These are phyloP conservation scores for Calvatia gigantea DNA, from an alignment of 768 basidiomycete species.

Conservation along the genomic window DNA sequence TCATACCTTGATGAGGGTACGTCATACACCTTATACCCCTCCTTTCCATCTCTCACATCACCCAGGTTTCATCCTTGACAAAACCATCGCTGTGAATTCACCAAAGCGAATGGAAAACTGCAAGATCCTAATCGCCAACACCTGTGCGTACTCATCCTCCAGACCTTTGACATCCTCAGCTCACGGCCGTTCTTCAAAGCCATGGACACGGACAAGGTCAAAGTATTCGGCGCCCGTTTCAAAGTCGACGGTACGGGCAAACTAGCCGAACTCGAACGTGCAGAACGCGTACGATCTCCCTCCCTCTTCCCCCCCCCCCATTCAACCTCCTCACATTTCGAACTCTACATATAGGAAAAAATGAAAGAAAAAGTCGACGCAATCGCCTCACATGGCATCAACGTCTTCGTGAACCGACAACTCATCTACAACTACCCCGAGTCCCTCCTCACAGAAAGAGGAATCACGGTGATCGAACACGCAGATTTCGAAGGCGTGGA, in stretches of 20 bases:
- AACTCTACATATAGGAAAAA: slow-evolving; percentile 69
- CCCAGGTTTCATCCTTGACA: slow-evolving; percentile 95
- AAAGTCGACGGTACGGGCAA: slow-evolving; percentile 96
- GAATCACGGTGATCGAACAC: slow-evolving; percentile 96
- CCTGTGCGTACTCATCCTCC: slow-evolving; percentile 55
- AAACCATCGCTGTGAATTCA: slow-evolving; percentile 89
- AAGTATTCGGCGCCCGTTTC: slow-evolving; percentile 95
- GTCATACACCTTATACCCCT: slow-evolving; percentile 9
- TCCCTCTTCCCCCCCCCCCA: neutral
- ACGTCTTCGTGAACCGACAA: slow-evolving; percentile 96
- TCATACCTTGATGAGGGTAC: slow-evolving; percentile 96
- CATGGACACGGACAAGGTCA: slow-evolving; percentile 99
- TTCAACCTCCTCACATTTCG: neutral
- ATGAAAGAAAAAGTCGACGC: slow-evolving; percentile 98
- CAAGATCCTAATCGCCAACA: slow-evolving; percentile 96
- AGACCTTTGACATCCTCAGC: neutral
- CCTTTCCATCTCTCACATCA: neutral
- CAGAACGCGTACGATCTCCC: slow-evolving; percentile 66
- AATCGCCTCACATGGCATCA: slow-evolving; percentile 93
- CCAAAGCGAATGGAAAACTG: slow-evolving; percentile 94
- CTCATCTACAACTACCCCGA: slow-evolving; percentile 99
- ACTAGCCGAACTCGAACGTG: slow-evolving; percentile 95
- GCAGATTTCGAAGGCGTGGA: slow-evolving; percentile 99
- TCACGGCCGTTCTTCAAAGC: slow-evolving; percentile 41
- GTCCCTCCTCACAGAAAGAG: slow-evolving; percentile 88